Evolutionary conservation across 192 early-diverging fungal genomes (phyloP).

Genomic region (Entophlyctis luteolus): DNA sequence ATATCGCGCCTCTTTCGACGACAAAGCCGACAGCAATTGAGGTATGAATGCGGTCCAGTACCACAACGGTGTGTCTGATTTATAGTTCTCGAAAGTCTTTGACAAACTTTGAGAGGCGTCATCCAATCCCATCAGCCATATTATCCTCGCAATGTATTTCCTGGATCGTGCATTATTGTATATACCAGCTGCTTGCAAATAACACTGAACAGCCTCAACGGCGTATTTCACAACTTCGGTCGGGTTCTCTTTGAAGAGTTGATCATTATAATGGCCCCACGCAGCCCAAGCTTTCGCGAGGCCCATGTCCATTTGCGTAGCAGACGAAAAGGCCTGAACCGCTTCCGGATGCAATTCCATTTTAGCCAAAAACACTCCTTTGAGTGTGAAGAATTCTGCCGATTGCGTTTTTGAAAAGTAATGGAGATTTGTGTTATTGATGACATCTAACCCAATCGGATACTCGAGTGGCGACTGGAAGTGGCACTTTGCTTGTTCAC

Average conservation of each 20-base stretch:
- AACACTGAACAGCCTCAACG: constrained; percentile 88
- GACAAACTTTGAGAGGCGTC: constrained; percentile 71
- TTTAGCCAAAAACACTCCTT: constrained; percentile 91
- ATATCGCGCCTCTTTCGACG: constrained; percentile 70
- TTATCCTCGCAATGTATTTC: constrained; percentile 85
- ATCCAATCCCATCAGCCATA: constrained; percentile 86
- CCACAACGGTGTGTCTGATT: constrained; percentile 87
- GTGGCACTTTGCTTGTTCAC: constrained; percentile 98
- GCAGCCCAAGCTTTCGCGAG: constrained; percentile 95
- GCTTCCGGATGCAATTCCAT: constrained; percentile 82
- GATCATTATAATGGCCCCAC: constrained; percentile 94
- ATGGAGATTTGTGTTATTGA: constrained; percentile 97
- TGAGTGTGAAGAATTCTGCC: constrained; percentile 96
- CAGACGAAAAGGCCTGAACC: constrained; percentile 81
- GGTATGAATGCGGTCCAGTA: constrained; percentile 99
- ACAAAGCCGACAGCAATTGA: constrained; percentile 78
- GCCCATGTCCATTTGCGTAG: constrained; percentile 81
- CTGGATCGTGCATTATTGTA: constrained; percentile 82
- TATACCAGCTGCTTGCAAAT: constrained; percentile 88
- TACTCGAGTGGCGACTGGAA: constrained; percentile 85
- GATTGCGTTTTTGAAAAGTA: constrained; percentile 91
- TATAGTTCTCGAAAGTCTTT: constrained; percentile 81
- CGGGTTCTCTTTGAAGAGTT: constrained; percentile 79
- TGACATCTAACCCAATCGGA: constrained; percentile 89
- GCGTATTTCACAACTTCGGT: constrained; percentile 71